Conservation (phyloP, 2,329 filamentous ascomycete genomes). For the Fusarium sp. region DNA sequence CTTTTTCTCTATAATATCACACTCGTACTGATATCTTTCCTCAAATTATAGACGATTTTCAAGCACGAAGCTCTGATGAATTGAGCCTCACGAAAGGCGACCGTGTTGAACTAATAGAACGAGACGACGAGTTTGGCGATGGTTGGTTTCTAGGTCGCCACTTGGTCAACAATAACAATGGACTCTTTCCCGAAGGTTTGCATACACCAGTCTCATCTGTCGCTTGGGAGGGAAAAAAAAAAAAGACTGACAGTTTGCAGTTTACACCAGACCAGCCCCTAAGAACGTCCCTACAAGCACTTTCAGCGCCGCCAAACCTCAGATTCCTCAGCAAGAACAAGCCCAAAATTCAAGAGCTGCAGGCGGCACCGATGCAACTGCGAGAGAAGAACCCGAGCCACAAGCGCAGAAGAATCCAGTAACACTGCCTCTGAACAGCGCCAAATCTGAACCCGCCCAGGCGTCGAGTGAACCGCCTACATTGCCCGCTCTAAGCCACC, state of each 20-base stretch:
- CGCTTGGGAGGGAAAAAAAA: conserved; percentile 15
- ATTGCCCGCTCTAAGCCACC: conserved; percentile 47
- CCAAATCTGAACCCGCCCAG: conserved; percentile 49
- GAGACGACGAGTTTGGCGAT: conserved; percentile 89
- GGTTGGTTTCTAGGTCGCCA: conserved; percentile 86
- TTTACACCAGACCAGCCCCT: conserved; percentile 70
- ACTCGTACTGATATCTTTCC: conserved; percentile 24
- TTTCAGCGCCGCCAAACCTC: conserved; percentile 48
- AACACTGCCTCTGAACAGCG: conserved; percentile 59
- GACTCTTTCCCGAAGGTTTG: conserved; percentile 85
- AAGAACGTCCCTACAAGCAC: conserved; percentile 53
- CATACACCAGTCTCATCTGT: conserved; percentile 25
- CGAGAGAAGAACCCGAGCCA: conserved; percentile 49
- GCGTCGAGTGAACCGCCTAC: conserved; percentile 44
- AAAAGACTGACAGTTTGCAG: conserved; percentile 53
- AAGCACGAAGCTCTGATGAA: conserved; percentile 91
- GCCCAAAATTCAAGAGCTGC: conserved; percentile 39
- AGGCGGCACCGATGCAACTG: conserved; percentile 35
- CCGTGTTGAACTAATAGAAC: conserved; percentile 83
- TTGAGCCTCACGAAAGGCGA: conserved; percentile 87
- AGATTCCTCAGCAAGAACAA: conserved; percentile 48
- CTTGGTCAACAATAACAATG: conserved; percentile 76
- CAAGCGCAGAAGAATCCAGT: conserved; percentile 52
- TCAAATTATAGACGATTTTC: conserved; percentile 79
- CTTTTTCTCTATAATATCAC: conserved; percentile 14